Percentiles rank a stretch among this genome's conserved stretches.
These are phyloP conservation scores for Pseudopithomyces maydicus DNA, from an alignment of 2,329 filamentous ascomycete genomes.

Conservation along the genomic window DNA sequence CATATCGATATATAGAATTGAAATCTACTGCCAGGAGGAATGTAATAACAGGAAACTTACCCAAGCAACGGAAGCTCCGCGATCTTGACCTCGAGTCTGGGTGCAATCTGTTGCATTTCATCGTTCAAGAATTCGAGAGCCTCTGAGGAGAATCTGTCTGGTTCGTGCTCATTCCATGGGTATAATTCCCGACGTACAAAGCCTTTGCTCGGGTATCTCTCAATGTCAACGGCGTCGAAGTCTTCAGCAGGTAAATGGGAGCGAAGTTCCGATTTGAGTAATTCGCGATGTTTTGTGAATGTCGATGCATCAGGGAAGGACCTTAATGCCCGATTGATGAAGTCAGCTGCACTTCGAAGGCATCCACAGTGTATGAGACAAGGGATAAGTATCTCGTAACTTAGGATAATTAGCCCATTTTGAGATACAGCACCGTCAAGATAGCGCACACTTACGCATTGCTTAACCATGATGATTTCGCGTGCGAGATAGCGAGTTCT, in stretches of 20 bases:
- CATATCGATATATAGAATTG: too few relatives aligned
- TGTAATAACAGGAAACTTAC: not conserved
- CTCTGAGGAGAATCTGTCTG: slow-evolving; percentile 59
- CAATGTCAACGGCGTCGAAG: slow-evolving; percentile 50
- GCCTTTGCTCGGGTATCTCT: slow-evolving; percentile 70
- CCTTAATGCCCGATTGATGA: slow-evolving; percentile 66
- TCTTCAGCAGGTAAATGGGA: slow-evolving; percentile 29
- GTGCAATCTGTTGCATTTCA: slow-evolving; percentile 70
- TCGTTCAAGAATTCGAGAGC: slow-evolving; percentile 72
- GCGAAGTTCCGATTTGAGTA: slow-evolving; percentile 50
- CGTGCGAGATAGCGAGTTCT: slow-evolving; percentile 23
- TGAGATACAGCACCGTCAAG: not conserved
- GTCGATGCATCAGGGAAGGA: slow-evolving; percentile 61
- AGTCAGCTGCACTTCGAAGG: slow-evolving; percentile 69
- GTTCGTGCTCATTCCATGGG: slow-evolving; percentile 67
- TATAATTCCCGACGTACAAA: slow-evolving; percentile 70
- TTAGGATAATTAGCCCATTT: slow-evolving; percentile 17
- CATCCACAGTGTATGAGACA: slow-evolving; percentile 67
- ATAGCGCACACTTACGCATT: slow-evolving; percentile 33
- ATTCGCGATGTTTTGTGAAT: slow-evolving; percentile 59
- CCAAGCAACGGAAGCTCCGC: slow-evolving; percentile 74
- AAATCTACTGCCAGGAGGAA: not conserved
- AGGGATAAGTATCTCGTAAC: slow-evolving; percentile 49
- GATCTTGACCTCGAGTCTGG: slow-evolving; percentile 79
- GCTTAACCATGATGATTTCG: slow-evolving; percentile 27